Evolutionary conservation across 352 stramenopile genomes (phyloP), one percentile per base, ranked within the genome.

Genomic region (Blastocystis sp.): DNA sequence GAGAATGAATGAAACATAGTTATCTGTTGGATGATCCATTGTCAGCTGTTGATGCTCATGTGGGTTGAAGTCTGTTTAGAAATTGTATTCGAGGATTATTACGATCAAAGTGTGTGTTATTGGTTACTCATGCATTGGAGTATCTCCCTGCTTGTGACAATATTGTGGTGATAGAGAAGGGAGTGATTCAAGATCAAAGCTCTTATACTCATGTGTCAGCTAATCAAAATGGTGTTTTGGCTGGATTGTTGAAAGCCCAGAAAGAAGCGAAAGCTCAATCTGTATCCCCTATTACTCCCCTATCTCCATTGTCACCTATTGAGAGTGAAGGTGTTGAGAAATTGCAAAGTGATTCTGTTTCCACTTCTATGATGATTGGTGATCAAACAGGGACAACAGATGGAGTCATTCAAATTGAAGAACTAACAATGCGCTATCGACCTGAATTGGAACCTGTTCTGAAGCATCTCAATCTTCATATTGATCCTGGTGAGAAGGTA

Each of bases 11-110:
- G 21, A 14, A 39, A 75, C 14, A 5, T 29, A 80, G 69, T 21
- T 97, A 96, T 89, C 81, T 98, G 19, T 89, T 99, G 24, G 96
- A 98, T 88, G 95, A 98, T 88, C 93, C 95, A 43, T 89, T 99
- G 19, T 94, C 92, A 29, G 96, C 96, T 5, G 95, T 99, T 0
- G 96, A 99, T 90, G 95, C 93, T 61, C 94, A 98, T 88, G 95
- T 98, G 5, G 95, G 93, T 14, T 92, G 92, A 78, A 93, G 97
- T 87, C 92, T 98, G 37, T 98, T 98, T 87, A 89, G 92, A 7
- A 88, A 98, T 59, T 97, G 94, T 86, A 96, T 98, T 88, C 24
- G 27, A 9, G 88, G 89, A 4, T 29, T 90, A 12, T 90, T 95
- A 24, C 89, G 93, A 24, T 89, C 93, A 88, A 94, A 94, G 86